A percentile compares a stretch with the other conserved stretches of the same genome.
phyloP scores from a whole-genome alignment of 2,329 filamentous ascomycete genomes.

The Esteya vermicola region DNA sequence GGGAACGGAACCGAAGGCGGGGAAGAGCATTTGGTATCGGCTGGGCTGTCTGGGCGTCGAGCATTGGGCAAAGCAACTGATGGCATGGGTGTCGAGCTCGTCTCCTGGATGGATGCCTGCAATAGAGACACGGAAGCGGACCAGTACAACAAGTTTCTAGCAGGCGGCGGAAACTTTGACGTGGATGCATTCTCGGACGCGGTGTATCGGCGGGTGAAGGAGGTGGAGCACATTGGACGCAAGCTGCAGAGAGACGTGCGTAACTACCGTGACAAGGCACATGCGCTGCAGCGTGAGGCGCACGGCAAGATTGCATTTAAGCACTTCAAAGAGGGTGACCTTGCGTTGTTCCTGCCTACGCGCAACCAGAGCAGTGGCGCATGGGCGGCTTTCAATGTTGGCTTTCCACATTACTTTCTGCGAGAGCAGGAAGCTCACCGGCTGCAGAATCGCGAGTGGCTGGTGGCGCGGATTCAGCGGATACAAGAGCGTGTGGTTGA shows the following conservation, averaged over 20 bases:
- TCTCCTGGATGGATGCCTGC: slow-evolving; percentile 69
- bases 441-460: slow-evolving; percentile 76
- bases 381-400: slow-evolving; percentile 97
- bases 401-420: slow-evolving; percentile 92
- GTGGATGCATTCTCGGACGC: slow-evolving; percentile 73
- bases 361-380: slow-evolving; percentile 87
- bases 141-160: slow-evolving; percentile 63
- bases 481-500: slow-evolving; percentile 91
- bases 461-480: slow-evolving; percentile 84
- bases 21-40: too few relatives aligned
- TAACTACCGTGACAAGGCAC: slow-evolving; percentile 75
- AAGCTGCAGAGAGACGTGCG: slow-evolving; percentile 87
- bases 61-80: slow-evolving; percentile 46
- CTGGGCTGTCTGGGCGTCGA: neutral
- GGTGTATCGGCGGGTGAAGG: slow-evolving; percentile 77
- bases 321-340: slow-evolving; percentile 90
- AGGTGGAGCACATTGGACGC: slow-evolving; percentile 82
- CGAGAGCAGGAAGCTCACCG: slow-evolving; percentile 84
- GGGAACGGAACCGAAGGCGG: neutral
- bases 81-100: slow-evolving; percentile 53
- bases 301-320: slow-evolving; percentile 94
- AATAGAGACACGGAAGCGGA: slow-evolving; percentile 52
- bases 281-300: slow-evolving; percentile 65
- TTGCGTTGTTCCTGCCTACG: slow-evolving; percentile 87
- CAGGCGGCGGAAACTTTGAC: slow-evolving; percentile 63